phyloP scores from a whole-genome alignment of 192 early-diverging fungal genomes.

The Coemansia sp. region DNA sequence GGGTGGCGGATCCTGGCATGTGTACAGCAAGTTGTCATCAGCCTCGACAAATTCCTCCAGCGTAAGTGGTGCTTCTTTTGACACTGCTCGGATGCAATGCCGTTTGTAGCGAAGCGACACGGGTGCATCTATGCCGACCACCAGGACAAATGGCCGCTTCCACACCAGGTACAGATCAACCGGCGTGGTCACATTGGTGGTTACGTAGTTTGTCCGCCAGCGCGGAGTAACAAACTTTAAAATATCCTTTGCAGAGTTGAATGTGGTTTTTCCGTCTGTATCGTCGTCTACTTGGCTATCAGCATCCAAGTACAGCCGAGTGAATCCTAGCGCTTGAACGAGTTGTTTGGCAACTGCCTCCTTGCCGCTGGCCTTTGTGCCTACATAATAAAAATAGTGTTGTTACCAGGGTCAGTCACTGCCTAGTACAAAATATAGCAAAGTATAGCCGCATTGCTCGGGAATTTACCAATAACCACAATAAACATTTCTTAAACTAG shows the following conservation, averaged over 20 bases:
- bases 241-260: conserved; percentile 61
- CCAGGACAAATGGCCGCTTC: conserved; percentile 75
- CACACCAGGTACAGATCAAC: conserved; percentile 61
- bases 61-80: conserved; percentile 1
- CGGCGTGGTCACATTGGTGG: conserved; percentile 60
- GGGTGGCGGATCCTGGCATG: conserved; percentile 14
- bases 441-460: neutral
- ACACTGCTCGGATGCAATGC: conserved; percentile 22
- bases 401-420: too few relatives aligned
- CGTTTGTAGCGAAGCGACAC: conserved; percentile 66
- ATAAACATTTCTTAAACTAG: conserved; percentile 40
- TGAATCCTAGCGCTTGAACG: conserved; percentile 11
- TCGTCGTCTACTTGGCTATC: neutral
- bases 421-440: too few relatives aligned
- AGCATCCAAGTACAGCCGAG: conserved; percentile 16
- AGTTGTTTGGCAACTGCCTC: conserved; percentile 43
- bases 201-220: conserved; percentile 76
- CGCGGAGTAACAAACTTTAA: conserved; percentile 68
- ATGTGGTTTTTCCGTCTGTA: conserved; percentile 22
- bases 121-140: conserved; percentile 86
- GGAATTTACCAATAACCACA: conserved; percentile 46
- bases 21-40: conserved; percentile 58
- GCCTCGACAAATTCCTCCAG: conserved; percentile 62
- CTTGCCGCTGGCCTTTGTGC: conserved; percentile 51
- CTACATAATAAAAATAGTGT: conserved; percentile 12